Conservation (phyloP, 1,284 basidiomycete genomes). For the Pisolithus thermaeus region DNA sequence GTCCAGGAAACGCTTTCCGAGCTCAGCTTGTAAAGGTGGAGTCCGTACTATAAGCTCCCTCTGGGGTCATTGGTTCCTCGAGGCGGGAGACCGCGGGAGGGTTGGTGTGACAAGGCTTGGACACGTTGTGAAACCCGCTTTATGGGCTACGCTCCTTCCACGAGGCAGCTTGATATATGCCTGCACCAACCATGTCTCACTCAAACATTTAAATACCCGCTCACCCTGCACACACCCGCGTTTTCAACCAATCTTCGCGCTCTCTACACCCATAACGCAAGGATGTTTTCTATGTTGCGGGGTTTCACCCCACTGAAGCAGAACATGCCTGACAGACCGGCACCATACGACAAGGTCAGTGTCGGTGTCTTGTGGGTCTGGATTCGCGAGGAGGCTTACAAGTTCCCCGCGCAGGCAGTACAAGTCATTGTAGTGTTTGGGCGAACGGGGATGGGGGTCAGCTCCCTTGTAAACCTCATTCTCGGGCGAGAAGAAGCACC, state of each 20-base stretch:
- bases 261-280: not conserved
- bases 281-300: constrained; percentile 18
- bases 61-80: not conserved
- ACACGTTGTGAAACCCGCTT: not conserved
- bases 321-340: constrained; percentile 18
- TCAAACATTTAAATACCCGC: not conserved
- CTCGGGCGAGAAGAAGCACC: constrained; percentile 29
- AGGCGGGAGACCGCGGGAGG: not conserved
- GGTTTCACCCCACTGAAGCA: constrained; percentile 22
- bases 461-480: constrained; percentile 25
- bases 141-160: not conserved
- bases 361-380: not conserved
- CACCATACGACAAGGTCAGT: constrained; percentile 27
- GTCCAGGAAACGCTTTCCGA: not conserved
- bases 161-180: constrained; percentile 1
- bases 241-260: not conserved
- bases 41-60: not conserved
- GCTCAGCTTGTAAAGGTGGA: not conserved
- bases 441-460: constrained; percentile 28
- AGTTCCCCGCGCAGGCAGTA: constrained; percentile 17
- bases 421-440: constrained; percentile 28
- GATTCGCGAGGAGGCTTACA: not conserved
- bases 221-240: not conserved
- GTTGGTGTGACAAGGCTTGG: not conserved
- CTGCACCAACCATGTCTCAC: not conserved